phyloP scores from a whole-genome alignment of 805 yeast genomes.

The Clavispora fructus region DNA sequence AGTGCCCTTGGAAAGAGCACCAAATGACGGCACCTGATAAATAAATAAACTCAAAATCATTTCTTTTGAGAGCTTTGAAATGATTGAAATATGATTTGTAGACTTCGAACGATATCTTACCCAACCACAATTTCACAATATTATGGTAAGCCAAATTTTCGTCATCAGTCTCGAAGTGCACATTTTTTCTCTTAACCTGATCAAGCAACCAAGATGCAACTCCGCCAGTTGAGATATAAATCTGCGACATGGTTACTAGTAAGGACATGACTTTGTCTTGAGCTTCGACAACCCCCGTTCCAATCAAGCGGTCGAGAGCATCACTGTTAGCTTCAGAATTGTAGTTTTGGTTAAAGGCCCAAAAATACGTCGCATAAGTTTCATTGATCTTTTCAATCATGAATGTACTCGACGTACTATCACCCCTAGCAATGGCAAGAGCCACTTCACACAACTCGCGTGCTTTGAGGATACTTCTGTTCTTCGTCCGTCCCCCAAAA shows the following conservation, averaged over 20 bases:
- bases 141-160: constrained; percentile 3
- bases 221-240: not conserved
- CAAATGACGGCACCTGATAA: constrained; percentile 11
- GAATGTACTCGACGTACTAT: constrained; percentile 27
- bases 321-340: not conserved
- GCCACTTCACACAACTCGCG: constrained; percentile 39
- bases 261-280: not conserved
- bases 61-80: not conserved
- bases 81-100: constrained; percentile 3
- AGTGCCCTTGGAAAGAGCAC: constrained; percentile 12
- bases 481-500: constrained; percentile 22
- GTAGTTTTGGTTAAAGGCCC: constrained; percentile 32
- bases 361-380: constrained; percentile 37
- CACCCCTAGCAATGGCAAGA: constrained; percentile 29
- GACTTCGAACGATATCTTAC: constrained; percentile 3
- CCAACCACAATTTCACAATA: constrained; percentile 8
- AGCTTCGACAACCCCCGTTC: not conserved
- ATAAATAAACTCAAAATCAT: constrained; percentile 12
- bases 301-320: not conserved
- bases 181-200: constrained; percentile 2
- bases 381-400: constrained; percentile 37
- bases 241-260: not conserved
- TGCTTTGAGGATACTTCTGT: constrained; percentile 30
- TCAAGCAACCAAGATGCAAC: not conserved
- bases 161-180: constrained; percentile 3